Conservation (phyloP, 805 yeast genomes). For the Sugiyamaella marilandica region DNA sequence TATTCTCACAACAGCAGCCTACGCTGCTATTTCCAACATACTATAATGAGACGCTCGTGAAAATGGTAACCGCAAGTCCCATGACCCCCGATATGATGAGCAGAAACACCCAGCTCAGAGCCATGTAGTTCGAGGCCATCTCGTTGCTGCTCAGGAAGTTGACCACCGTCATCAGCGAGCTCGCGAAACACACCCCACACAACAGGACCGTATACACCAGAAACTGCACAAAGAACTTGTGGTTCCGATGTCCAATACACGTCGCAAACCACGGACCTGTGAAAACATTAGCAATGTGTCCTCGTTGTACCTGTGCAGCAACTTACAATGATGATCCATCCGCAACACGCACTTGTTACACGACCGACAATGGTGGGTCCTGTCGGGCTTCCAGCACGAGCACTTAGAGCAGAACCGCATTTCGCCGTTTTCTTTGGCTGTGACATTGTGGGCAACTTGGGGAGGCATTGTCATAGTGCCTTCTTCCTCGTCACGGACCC, state of each 20-base stretch:
- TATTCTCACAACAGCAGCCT: constrained; percentile 33
- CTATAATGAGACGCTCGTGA: constrained; percentile 46
- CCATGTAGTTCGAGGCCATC: constrained; percentile 36
- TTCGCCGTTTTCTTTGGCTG: constrained; percentile 40
- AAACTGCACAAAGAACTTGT: constrained; percentile 74
- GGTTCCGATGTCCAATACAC: constrained; percentile 80
- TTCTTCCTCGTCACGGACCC: constrained; percentile 23
- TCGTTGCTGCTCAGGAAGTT: constrained; percentile 23
- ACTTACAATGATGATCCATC: constrained; percentile 56
- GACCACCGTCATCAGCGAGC: constrained; percentile 31
- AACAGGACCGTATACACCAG: constrained; percentile 50
- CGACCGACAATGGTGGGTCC: constrained; percentile 40
- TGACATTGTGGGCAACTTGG: constrained; percentile 27
- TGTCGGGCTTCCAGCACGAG: constrained; percentile 40
- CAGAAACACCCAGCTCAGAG: constrained; percentile 57
- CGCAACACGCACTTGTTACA: constrained; percentile 38
- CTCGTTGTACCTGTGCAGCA: neutral
- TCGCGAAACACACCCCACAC: constrained; percentile 38
- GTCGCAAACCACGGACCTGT: constrained; percentile 80
- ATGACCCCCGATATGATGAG: constrained; percentile 51
- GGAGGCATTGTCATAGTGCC: constrained; percentile 27
- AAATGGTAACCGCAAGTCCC: constrained; percentile 51
- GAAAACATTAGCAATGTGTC: neutral
- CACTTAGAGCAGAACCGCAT: constrained; percentile 39
- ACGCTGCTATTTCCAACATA: constrained; percentile 5